Conservation (phyloP, 1,139 yeast species). For the Eremothecium sinecaudum region DNA sequence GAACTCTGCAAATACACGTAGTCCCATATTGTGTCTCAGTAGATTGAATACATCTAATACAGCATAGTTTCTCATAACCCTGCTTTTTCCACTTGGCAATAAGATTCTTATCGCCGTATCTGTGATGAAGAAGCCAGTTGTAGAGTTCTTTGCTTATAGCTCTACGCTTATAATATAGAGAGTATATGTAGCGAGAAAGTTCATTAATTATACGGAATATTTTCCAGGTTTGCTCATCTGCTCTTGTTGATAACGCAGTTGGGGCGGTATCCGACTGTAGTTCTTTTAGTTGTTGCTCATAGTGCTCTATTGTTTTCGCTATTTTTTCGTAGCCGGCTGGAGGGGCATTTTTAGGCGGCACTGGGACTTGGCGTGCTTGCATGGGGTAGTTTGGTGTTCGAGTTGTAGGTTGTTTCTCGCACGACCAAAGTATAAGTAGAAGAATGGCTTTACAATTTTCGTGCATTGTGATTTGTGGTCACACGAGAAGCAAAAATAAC, state of each 20-base stretch:
- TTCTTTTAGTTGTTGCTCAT: constrained; percentile 50
- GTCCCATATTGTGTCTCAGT: constrained; percentile 54
- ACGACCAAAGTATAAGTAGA: too few relatives aligned
- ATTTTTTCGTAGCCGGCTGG: constrained; percentile 73
- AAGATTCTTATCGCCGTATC: constrained; percentile 56
- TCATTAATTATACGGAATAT: constrained; percentile 64
- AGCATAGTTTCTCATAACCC: constrained; percentile 83
- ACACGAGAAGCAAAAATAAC: constrained; percentile 11
- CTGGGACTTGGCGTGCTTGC: too few relatives aligned
- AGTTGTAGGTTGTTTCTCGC: too few relatives aligned
- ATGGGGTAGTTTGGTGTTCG: too few relatives aligned
- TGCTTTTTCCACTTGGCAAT: constrained; percentile 89
- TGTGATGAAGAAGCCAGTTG: constrained; percentile 63
- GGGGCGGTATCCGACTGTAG: constrained; percentile 36
- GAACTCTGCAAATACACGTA: constrained; percentile 80
- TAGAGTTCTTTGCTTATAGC: constrained; percentile 62
- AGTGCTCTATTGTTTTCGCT: constrained; percentile 60
- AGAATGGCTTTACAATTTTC: too few relatives aligned
- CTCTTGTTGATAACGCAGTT: constrained; percentile 20
- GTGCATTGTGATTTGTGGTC: too few relatives aligned
- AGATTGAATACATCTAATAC: constrained; percentile 68
- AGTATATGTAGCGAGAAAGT: constrained; percentile 66
- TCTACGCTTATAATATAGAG: constrained; percentile 59
- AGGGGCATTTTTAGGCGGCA: constrained; percentile 30
- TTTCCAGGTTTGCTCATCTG: constrained; percentile 59